phyloP scores from a whole-genome alignment of 176 grass and related monocot species.

The Alopecurus myosuroides region DNA sequence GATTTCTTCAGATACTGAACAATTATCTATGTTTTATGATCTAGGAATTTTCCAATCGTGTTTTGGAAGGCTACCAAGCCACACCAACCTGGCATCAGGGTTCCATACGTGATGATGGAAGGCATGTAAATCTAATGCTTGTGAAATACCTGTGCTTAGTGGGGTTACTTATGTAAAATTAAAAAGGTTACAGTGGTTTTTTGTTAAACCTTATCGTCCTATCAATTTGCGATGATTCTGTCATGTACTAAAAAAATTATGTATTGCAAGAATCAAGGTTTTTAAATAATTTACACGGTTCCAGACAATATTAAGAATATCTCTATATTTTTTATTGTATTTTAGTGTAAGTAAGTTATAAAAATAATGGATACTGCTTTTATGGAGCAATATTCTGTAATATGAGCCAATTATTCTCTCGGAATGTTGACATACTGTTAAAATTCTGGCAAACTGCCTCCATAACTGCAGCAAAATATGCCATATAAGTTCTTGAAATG shows the following conservation, averaged over 20 bases:
- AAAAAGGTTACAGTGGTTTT: neutral
- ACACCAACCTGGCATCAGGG: constrained; percentile 94
- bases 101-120: constrained; percentile 84
- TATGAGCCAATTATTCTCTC: neutral
- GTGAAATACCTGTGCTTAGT: constrained; percentile 7
- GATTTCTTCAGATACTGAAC: constrained; percentile 8
- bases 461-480: neutral
- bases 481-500: neutral
- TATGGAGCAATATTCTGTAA: neutral
- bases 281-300: neutral
- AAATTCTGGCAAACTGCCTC: constrained; percentile 14
- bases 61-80: constrained; percentile 93
- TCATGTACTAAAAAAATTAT: neutral
- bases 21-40: constrained; percentile 15
- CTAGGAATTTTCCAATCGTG: constrained; percentile 66
- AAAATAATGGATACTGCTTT: neutral
- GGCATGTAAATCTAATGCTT: constrained; percentile 40
- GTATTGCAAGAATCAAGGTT: neutral
- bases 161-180: neutral
- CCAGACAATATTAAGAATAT: neutral
- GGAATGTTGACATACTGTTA: neutral
- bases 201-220: neutral
- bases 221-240: neutral
- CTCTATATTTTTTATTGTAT: neutral
- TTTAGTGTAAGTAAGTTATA: neutral